A percentile compares a stretch with the other conserved stretches of the same genome.
These are phyloP conservation scores for Diaporthe helianthi DNA, from an alignment of 2,329 filamentous ascomycete genomes.

Conservation along the genomic window DNA sequence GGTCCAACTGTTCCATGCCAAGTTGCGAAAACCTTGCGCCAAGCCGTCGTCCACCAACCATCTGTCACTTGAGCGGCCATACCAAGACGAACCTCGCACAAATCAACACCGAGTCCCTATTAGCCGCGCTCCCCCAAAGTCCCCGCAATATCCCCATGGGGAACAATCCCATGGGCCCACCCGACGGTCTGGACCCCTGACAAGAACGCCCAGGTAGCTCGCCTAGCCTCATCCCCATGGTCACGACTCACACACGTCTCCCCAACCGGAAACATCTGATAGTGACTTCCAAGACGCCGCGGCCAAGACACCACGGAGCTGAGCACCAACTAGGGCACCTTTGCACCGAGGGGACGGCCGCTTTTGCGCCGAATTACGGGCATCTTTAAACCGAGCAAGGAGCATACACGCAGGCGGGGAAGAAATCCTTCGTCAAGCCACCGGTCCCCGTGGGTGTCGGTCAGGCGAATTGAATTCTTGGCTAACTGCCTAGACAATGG, in stretches of 20 bases:
- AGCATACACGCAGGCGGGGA: not conserved
- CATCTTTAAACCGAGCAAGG: not conserved
- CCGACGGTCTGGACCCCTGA: conserved; percentile 11
- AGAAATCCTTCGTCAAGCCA: conserved; percentile 7
- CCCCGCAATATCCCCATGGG: conserved; percentile 21
- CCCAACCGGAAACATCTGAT: not conserved
- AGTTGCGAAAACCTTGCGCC: conserved; percentile 22
- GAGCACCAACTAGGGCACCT: not conserved
- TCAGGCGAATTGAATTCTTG: not conserved
- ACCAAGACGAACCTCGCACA: conserved; percentile 15
- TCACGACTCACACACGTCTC: too few species aligned
- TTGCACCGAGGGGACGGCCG: conserved; percentile 7
- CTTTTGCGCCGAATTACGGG: conserved; percentile 5
- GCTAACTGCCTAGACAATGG: not conserved
- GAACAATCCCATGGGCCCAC: conserved; percentile 12
- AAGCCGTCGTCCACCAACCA: conserved; percentile 11
- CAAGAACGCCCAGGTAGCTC: not conserved
- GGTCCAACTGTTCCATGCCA: conserved; percentile 9
- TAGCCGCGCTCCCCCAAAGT: conserved; percentile 8
- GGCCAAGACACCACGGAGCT: conserved; percentile 10
- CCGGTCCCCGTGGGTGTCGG: not conserved
- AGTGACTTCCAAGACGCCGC: conserved; percentile 1
- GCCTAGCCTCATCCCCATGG: conserved; percentile 15
- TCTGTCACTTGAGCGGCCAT: not conserved
- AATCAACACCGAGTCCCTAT: conserved; percentile 4